Evolutionary conservation across 768 basidiomycete genomes (phyloP).

Genomic region (Ephemerocybe angulata): DNA sequence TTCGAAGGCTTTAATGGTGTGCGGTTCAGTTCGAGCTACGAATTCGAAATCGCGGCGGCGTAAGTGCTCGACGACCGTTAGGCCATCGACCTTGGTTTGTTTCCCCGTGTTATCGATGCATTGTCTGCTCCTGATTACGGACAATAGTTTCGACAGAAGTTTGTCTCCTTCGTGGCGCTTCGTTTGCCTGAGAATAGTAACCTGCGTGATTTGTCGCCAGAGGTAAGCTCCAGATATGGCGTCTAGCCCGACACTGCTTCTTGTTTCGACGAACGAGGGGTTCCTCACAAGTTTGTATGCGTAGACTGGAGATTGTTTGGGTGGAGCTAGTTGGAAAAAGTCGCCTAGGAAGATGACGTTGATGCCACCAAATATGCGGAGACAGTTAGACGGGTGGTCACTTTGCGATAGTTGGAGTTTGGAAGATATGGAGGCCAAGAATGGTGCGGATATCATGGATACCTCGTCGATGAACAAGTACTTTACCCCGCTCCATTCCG

Average conservation of each 20-base stretch:
- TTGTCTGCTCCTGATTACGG: constrained; percentile 2
- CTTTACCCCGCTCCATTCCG: constrained; percentile 17
- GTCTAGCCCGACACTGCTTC: constrained; percentile 1
- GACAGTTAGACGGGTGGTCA: neutral
- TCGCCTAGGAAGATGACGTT: constrained; percentile 29
- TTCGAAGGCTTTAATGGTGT: neutral
- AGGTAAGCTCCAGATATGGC: constrained; percentile 10
- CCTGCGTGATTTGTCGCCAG: constrained; percentile 10
- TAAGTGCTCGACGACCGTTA: neutral
- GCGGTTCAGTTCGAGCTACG: neutral
- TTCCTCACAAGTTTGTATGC: constrained; percentile 2
- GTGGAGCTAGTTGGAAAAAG: constrained; percentile 11
- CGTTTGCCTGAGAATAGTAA: constrained; percentile 13
- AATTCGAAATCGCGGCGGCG: neutral
- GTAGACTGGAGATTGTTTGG: constrained; percentile 16
- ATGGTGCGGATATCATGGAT: constrained; percentile 16
- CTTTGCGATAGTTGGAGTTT: constrained; percentile 18
- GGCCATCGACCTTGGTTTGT: neutral
- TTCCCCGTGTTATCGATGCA: neutral
- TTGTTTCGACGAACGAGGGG: constrained; percentile 3
- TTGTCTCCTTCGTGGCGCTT: constrained; percentile 11
- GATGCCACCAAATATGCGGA: constrained; percentile 24
- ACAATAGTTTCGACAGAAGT: constrained; percentile 8
- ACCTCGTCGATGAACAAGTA: constrained; percentile 20
- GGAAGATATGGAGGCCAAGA: constrained; percentile 18